A percentile compares a stretch with the other conserved stretches of the same genome.
These are phyloP conservation scores for Ensete glaucum DNA, from an alignment of 176 grass and related monocot genomes.

Conservation along the genomic window DNA sequence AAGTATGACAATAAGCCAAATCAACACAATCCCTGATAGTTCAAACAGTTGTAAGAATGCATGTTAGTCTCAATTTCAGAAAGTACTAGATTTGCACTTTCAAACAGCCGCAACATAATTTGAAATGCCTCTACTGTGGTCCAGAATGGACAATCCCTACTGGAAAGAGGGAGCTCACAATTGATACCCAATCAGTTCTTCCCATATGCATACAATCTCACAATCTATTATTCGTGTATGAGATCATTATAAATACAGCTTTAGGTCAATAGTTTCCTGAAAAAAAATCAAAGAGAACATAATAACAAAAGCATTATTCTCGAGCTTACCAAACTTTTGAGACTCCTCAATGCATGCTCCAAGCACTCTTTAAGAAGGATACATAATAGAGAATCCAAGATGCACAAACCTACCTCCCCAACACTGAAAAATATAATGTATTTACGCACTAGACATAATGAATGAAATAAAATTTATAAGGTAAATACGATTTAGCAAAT, in stretches of 20 bases:
- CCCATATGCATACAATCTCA: neutral
- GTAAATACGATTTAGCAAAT: neutral
- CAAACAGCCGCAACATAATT: neutral
- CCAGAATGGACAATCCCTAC: neutral
- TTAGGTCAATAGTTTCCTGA: neutral
- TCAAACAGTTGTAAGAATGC: neutral
- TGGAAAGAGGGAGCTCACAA: neutral
- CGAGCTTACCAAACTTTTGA: constrained; percentile 38
- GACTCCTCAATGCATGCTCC: constrained; percentile 40
- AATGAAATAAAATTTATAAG: neutral
- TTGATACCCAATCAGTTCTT: neutral
- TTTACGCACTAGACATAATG: neutral
- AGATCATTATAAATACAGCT: neutral
- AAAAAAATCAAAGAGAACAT: neutral
- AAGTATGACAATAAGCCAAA: neutral
- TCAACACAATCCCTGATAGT: neutral
- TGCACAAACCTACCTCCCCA: constrained; percentile 62
- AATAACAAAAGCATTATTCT: neutral
- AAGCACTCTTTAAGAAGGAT: constrained; percentile 37
- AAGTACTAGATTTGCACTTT: constrained; percentile 9
- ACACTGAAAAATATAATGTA: constrained; percentile 36
- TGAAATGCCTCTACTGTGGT: neutral
- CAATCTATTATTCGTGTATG: neutral
- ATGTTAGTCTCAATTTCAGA: neutral
- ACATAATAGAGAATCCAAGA: constrained; percentile 53